These are phyloP conservation scores for Penicillium salamii DNA, from an alignment of 495 filamentous ascomycete genomes.

Conservation along the genomic window DNA sequence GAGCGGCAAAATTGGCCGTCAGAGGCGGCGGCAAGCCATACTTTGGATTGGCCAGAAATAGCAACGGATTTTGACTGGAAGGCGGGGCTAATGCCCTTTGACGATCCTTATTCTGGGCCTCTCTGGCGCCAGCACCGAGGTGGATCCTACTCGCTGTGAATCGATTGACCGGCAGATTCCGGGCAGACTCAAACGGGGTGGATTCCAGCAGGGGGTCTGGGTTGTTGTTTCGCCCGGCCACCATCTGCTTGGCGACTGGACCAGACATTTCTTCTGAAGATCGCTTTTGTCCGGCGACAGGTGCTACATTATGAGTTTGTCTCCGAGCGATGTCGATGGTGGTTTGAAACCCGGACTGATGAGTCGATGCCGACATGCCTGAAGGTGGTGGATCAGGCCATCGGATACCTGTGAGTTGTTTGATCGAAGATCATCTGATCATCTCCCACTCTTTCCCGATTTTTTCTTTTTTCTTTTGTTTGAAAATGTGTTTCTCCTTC, in stretches of 20 bases:
- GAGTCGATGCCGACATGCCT: constrained; percentile 30
- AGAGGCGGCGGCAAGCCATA: constrained; percentile 63
- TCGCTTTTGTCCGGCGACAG: constrained; percentile 45
- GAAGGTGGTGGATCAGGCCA: neutral
- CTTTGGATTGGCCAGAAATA: constrained; percentile 59
- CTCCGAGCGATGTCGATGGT: constrained; percentile 45
- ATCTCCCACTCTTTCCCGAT: no score
- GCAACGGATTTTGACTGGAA: constrained; percentile 53
- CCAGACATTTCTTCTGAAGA: constrained; percentile 11
- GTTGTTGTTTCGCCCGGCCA: constrained; percentile 8
- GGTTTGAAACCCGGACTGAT: constrained; percentile 44
- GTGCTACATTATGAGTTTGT: constrained; percentile 33
- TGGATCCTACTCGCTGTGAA: constrained; percentile 40
- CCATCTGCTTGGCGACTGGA: neutral
- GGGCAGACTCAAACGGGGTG: constrained; percentile 23
- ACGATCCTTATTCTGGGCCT: constrained; percentile 46
- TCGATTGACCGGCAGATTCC: constrained; percentile 25
- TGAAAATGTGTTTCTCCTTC: neutral
- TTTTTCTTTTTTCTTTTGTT: no score
- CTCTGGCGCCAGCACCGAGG: constrained; percentile 19
- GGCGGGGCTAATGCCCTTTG: constrained; percentile 43
- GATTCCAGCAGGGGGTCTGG: constrained; percentile 20
- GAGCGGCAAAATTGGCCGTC: constrained; percentile 59
- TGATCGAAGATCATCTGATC: no score
- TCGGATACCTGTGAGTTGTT: no score